Conservation (phyloP, 2,329 filamentous ascomycete genomes). For the Penicillium paneum region DNA sequence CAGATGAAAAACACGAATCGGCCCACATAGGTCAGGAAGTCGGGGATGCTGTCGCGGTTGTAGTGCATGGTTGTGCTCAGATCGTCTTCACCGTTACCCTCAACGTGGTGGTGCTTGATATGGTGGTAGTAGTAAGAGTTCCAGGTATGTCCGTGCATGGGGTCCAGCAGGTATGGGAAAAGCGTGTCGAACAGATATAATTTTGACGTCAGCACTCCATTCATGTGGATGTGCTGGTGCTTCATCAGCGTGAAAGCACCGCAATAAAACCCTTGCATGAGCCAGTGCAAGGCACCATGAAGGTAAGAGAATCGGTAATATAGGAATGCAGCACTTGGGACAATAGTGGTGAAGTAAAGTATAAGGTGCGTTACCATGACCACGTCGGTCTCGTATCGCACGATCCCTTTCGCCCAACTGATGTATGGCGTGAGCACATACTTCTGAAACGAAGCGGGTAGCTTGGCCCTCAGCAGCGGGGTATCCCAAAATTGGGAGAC, state of each 20-base stretch:
- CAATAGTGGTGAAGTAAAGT: conserved; percentile 65
- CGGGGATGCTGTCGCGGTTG: conserved; percentile 63
- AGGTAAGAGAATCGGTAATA: conserved; percentile 64
- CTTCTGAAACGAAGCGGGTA: conserved; percentile 42
- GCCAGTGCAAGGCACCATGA: conserved; percentile 64
- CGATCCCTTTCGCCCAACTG: conserved; percentile 52
- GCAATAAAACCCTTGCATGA: conserved; percentile 66
- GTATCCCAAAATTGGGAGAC: conserved; percentile 54
- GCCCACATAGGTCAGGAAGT: conserved; percentile 70
- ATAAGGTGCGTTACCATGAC: conserved; percentile 75
- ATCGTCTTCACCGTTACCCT: conserved; percentile 74
- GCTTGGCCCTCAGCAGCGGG: conserved; percentile 40
- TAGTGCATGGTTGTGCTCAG: conserved; percentile 73
- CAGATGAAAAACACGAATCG: conserved; percentile 72
- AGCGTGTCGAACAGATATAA: conserved; percentile 57
- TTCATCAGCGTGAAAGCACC: conserved; percentile 77
- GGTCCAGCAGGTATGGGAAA: conserved; percentile 73
- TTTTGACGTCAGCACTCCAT: conserved; percentile 61
- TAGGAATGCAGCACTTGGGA: conserved; percentile 66
- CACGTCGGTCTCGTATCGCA: conserved; percentile 68
- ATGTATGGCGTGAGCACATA: conserved; percentile 61
- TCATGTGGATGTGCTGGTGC: conserved; percentile 79
- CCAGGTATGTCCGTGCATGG: conserved; percentile 79
- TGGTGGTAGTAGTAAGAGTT: conserved; percentile 84
- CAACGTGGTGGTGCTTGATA: conserved; percentile 81